Evolutionary conservation across 2,329 filamentous ascomycete genomes (phyloP).

Genomic region (Trichophaea hybrida): DNA sequence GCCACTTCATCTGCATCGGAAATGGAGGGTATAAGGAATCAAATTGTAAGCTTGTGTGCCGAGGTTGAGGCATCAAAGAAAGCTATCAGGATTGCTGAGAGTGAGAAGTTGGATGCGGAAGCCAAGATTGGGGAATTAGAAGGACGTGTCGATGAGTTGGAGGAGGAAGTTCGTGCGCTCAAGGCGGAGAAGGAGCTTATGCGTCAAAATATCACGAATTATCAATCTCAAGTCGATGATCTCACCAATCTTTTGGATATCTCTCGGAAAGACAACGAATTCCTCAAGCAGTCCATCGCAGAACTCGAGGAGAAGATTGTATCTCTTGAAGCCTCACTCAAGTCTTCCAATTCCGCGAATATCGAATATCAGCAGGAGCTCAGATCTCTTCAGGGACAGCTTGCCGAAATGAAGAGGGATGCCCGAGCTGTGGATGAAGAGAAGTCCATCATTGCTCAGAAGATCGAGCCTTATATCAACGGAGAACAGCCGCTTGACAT

Average conservation of each 20-base stretch:
- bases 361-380: slow-evolving; percentile 6
- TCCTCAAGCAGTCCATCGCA: neutral
- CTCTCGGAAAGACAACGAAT: neutral
- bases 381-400: slow-evolving; percentile 8
- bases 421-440: slow-evolving; percentile 15
- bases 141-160: neutral
- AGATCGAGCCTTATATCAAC: slow-evolving; percentile 19
- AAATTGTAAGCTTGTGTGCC: neutral
- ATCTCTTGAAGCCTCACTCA: slow-evolving; percentile 9
- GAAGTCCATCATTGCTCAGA: slow-evolving; percentile 20
- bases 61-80: slow-evolving; percentile 4
- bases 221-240: neutral
- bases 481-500: slow-evolving; percentile 19
- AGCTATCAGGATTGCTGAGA: neutral
- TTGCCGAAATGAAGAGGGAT: slow-evolving; percentile 10
- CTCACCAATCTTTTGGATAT: slow-evolving; percentile 1
- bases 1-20: neutral
- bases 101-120: neutral
- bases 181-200: slow-evolving; percentile 1
- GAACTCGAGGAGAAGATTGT: slow-evolving; percentile 5
- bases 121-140: neutral
- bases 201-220: neutral
- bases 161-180: slow-evolving; percentile 3
- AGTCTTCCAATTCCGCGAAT: slow-evolving; percentile 10
- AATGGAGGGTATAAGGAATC: neutral